These are phyloP conservation scores for Amanita molliuscula DNA, from an alignment of 768 basidiomycete species.

Conservation along the genomic window DNA sequence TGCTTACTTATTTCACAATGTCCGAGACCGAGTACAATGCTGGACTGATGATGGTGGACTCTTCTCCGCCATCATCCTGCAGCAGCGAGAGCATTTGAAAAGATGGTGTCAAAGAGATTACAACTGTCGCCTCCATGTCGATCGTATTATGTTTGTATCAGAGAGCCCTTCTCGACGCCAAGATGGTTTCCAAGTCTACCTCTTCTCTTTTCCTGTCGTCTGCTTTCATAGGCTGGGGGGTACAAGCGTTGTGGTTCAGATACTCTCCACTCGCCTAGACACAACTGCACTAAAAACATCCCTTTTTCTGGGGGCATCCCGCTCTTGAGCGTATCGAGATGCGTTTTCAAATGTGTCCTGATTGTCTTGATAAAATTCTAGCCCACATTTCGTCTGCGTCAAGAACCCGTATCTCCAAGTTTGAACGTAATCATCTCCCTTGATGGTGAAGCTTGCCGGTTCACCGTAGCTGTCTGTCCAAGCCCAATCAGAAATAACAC, in stretches of 20 bases:
- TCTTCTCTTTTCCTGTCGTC: conserved; percentile 11
- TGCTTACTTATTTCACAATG: no score
- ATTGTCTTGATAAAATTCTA: conserved; percentile 62
- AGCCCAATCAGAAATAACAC: neutral
- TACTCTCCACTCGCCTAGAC: neutral
- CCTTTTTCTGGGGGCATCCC: conserved; percentile 61
- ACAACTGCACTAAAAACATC: conserved; percentile 75
- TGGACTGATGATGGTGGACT: no score
- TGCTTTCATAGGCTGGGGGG: conserved; percentile 49
- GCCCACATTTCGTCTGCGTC: conserved; percentile 53
- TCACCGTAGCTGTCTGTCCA: conserved; percentile 51
- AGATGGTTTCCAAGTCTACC: conserved; percentile 61
- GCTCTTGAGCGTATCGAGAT: conserved; percentile 69
- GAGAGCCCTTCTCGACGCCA: conserved; percentile 70
- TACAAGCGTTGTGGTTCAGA: neutral
- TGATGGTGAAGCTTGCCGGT: conserved; percentile 57
- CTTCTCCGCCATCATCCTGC: no score
- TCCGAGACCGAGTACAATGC: no score
- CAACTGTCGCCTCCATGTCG: no score
- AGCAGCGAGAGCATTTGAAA: no score
- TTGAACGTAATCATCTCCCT: conserved; percentile 52
- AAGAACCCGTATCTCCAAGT: conserved; percentile 58
- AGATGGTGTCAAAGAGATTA: no score
- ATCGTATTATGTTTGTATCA: conserved; percentile 74
- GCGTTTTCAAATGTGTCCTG: conserved; percentile 68